Conservation (phyloP, 495 filamentous ascomycete genomes). For the Chaetomidium leptoderma region DNA sequence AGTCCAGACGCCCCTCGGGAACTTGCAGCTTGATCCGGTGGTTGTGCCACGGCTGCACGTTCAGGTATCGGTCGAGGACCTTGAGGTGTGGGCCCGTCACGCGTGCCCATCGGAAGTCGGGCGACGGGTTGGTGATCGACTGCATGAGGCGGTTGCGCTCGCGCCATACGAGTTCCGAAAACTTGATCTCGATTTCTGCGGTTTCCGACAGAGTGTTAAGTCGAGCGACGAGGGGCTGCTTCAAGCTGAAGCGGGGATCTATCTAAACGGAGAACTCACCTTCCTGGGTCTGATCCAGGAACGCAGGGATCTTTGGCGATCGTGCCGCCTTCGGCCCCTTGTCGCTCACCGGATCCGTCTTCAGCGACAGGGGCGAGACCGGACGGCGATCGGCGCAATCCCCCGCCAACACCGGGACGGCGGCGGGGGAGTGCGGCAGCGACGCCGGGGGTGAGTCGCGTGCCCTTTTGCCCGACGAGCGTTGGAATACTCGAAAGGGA, state of each 20-base stretch:
- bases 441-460: conserved; percentile 39
- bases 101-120: conserved; percentile 54
- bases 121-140: conserved; percentile 40
- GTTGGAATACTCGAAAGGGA: conserved; percentile 33
- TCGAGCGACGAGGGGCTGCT: neutral
- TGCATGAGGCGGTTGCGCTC: conserved; percentile 53
- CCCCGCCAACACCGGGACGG: conserved; percentile 20
- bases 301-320: conserved; percentile 39
- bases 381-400: conserved; percentile 27
- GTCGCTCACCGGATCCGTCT: conserved; percentile 13
- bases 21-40: conserved; percentile 83
- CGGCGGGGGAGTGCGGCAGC: conserved; percentile 28
- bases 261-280: conserved; percentile 22
- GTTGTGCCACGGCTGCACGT: conserved; percentile 80
- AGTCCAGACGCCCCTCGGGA: conserved; percentile 73
- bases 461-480: conserved; percentile 39
- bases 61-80: conserved; percentile 70
- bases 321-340: conserved; percentile 8
- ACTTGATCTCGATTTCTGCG: conserved; percentile 51
- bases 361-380: conserved; percentile 27
- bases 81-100: conserved; percentile 46
- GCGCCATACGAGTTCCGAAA: conserved; percentile 58
- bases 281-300: conserved; percentile 36
- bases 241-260: too few relatives aligned
- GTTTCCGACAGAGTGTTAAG: conserved; percentile 7